Percentiles rank a stretch among this genome's conserved stretches.
These are phyloP conservation scores for Davidsoniella virescens DNA, from an alignment of 2,329 filamentous ascomycete genomes.

Conservation along the genomic window DNA sequence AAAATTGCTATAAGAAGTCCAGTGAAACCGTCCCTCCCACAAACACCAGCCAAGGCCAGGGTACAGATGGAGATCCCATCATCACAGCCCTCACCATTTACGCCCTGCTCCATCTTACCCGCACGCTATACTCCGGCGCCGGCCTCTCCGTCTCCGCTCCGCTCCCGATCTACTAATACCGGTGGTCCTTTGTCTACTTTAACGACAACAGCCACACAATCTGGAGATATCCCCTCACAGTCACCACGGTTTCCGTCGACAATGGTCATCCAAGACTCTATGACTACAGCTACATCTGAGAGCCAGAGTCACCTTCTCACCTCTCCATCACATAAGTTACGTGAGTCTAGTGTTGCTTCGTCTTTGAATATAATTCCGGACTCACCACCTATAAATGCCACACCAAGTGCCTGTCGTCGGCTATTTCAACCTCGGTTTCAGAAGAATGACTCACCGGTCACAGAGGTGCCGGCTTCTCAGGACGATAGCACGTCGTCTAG, in stretches of 20 bases:
- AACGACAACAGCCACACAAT: too few species aligned
- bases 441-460: not conserved
- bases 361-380: too few species aligned
- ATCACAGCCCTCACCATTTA: slow-evolving; percentile 23
- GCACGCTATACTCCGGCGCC: slow-evolving; percentile 22
- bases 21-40: slow-evolving; percentile 19
- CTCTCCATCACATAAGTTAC: not conserved
- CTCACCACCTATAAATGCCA: too few species aligned
- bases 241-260: slow-evolving; percentile 14
- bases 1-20: not conserved
- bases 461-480: slow-evolving; percentile 2
- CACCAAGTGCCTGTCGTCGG: too few species aligned
- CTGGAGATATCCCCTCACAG: not conserved
- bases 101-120: slow-evolving; percentile 21
- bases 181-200: slow-evolving; percentile 14
- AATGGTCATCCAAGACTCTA: slow-evolving; percentile 31
- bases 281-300: slow-evolving; percentile 16
- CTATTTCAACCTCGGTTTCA: not conserved
- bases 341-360: not conserved
- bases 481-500: not conserved
- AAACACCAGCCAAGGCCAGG: slow-evolving; percentile 24
- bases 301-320: not conserved
- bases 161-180: slow-evolving; percentile 20
- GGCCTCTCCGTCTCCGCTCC: slow-evolving; percentile 26
- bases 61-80: slow-evolving; percentile 28